Base-by-base conservation (phyloP, 768 basidiomycete genomes). In the Tricholoma hemisulphureum region DNA sequence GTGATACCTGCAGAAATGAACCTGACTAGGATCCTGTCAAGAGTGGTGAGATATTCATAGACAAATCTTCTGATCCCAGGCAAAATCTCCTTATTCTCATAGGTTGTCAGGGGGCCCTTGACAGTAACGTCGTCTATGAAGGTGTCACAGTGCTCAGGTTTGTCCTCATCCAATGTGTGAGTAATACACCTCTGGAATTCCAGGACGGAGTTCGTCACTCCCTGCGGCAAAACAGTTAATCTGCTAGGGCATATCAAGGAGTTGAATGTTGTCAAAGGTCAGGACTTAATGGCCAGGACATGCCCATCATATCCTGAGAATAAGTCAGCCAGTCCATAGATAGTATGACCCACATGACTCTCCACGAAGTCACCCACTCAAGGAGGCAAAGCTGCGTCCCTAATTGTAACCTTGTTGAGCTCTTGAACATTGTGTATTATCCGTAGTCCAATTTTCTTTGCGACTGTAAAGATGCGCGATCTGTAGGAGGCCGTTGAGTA, bases 1-100 rank as follows among this genome's bases (percentile, higher is more conserved):
- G 74, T 76, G 0, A 70, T 60, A 0, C 75, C 71, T 1, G 72
- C 66, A 6, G 39, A 32, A n/a, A n/a, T n/a, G n/a, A 73, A 59
- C 0, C 65, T 53, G 50, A 72, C 63, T 0, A 75, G 29, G 8
- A 43, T 63, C n/a, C n/a, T 0, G 56, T 24, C 0, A 58, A n/a
- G n/a, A n/a, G n/a, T n/a, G n/a, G n/a, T n/a, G n/a, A n/a, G n/a
- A n/a, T n/a, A n/a, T n/a, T n/a, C 69, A 50, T 58, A 75, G 0
- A 74, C 59, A 53, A 64, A 74, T 18, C 59, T 46, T 28, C 70
- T 51, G 13, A 77, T 72, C 1, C 62, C 59, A 20, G 9, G 66
- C 24, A 49, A 67, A 58, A 16, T 51, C 41, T 61, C 53, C 35
- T 58, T 58, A 2, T 55, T 43, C 26, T 64, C 37, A 53, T 69